Percentiles rank a stretch among this genome's conserved stretches.
These are phyloP conservation scores for Lycium ferocissimum DNA, from an alignment of 257 asterid species.

Conservation along the genomic window DNA sequence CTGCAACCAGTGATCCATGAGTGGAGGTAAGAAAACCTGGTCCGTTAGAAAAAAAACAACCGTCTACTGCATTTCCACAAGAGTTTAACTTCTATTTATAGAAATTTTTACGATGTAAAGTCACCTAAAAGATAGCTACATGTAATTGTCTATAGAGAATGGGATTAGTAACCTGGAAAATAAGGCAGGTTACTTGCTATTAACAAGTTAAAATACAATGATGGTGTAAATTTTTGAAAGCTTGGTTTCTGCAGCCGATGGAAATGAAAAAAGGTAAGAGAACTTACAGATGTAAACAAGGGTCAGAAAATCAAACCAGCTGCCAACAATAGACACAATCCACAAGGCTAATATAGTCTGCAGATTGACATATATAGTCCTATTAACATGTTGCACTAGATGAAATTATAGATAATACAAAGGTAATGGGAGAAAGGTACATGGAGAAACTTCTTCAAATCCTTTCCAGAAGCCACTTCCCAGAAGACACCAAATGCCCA, in stretches of 20 bases:
- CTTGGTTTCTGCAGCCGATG: background rate
- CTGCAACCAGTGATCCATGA: background rate
- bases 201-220: background rate
- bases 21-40: background rate
- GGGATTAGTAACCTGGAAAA: background rate
- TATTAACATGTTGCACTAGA: background rate
- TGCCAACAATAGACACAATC: slow-evolving; percentile 66
- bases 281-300: slow-evolving; percentile 73
- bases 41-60: background rate
- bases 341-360: slow-evolving; percentile 70
- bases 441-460: slow-evolving; percentile 65
- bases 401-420: background rate
- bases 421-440: slow-evolving; percentile 42
- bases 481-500: slow-evolving; percentile 53
- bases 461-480: slow-evolving; percentile 76
- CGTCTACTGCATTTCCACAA: background rate
- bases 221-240: background rate
- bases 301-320: slow-evolving; percentile 93
- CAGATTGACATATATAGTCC: slow-evolving; percentile 3
- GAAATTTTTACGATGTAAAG: background rate
- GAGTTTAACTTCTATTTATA: background rate
- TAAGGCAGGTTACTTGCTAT: background rate
- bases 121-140: background rate
- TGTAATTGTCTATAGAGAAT: background rate
- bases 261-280: background rate